A percentile compares a stretch with the other conserved stretches of the same genome.
phyloP scores from a whole-genome alignment of 2,329 filamentous ascomycete genomes.

The Dryadomyces sulphureus region DNA sequence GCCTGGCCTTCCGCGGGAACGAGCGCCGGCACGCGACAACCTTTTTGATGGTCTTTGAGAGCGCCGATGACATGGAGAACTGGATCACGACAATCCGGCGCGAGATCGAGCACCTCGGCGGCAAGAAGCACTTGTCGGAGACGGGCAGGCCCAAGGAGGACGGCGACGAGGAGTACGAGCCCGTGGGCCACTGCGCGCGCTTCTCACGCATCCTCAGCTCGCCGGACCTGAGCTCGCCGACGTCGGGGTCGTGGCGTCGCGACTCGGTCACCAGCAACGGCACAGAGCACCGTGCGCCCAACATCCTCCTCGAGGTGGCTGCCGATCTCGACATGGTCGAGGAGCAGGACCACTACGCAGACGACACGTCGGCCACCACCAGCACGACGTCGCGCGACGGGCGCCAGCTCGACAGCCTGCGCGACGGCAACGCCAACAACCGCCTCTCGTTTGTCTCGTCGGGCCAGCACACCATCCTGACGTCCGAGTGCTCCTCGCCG shows the following conservation, averaged over 20 bases:
- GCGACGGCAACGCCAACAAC: constrained; percentile 40
- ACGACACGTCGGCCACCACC: constrained; percentile 42
- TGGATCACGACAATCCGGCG: constrained; percentile 57
- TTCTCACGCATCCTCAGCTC: constrained; percentile 24
- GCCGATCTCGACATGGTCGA: constrained; percentile 15
- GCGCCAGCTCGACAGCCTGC: constrained; percentile 39
- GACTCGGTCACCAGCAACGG: constrained; percentile 12
- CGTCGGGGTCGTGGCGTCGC: constrained; percentile 15
- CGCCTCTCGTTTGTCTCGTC: constrained; percentile 46
- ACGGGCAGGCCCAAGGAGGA: constrained; percentile 34
- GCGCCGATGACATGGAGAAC: constrained; percentile 57
- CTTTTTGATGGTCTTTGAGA: constrained; percentile 59
- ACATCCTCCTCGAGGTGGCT: constrained; percentile 14
- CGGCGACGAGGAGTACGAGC: constrained; percentile 20
- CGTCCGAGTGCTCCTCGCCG: constrained; percentile 43
- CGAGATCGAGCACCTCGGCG: constrained; percentile 56
- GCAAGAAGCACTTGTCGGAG: constrained; percentile 47
- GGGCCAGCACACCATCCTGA: constrained; percentile 43
- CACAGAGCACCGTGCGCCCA: constrained; percentile 9
- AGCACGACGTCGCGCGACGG: constrained; percentile 45
- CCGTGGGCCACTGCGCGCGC: constrained; percentile 27
- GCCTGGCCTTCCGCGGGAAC: constrained; percentile 42
- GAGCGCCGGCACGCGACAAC: constrained; percentile 45
- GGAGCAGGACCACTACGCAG: constrained; percentile 30
- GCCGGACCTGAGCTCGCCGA: constrained; percentile 16